Evolutionary conservation across 2,329 filamentous ascomycete species (phyloP).

Genomic region (Cytospora chrysosperma): DNA sequence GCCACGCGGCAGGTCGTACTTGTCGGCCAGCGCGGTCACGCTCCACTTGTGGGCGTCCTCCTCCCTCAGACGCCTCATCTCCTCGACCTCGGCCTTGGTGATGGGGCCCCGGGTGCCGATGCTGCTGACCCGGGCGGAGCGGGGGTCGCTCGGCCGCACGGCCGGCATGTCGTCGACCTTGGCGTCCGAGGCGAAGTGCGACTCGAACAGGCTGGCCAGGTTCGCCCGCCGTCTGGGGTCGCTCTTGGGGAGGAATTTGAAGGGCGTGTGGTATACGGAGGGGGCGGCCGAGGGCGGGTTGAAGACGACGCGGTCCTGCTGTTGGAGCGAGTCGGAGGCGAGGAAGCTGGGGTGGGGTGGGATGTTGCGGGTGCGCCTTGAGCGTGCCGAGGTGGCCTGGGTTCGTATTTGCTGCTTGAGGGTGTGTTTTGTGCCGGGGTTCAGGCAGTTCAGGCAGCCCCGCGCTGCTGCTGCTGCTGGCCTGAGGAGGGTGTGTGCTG

Average conservation of each 20-base stretch:
- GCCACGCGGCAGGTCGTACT: slow-evolving; percentile 54
- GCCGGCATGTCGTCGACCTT: slow-evolving; percentile 22
- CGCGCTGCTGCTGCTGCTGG: slow-evolving; percentile 15
- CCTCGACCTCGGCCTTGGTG: slow-evolving; percentile 53
- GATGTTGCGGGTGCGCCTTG: slow-evolving; percentile 58
- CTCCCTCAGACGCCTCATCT: slow-evolving; percentile 56
- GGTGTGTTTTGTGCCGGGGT: slow-evolving; percentile 7
- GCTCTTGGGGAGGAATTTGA: slow-evolving; percentile 60
- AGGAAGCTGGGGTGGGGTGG: slow-evolving; percentile 61
- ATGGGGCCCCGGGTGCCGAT: slow-evolving; percentile 47
- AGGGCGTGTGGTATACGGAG: slow-evolving; percentile 63
- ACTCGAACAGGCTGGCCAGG: slow-evolving; percentile 44
- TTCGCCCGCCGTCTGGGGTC: slow-evolving; percentile 55
- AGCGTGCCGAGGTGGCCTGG: slow-evolving; percentile 52
- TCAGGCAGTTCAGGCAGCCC: slow-evolving; percentile 20
- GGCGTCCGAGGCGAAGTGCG: slow-evolving; percentile 16
- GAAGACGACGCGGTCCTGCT: slow-evolving; percentile 46
- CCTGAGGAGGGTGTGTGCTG: slow-evolving; percentile 17
- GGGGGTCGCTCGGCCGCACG: slow-evolving; percentile 7
- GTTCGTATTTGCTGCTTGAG: slow-evolving; percentile 36
- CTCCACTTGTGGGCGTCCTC: slow-evolving; percentile 57
- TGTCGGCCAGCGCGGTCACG: slow-evolving; percentile 50
- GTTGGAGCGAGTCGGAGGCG: slow-evolving; percentile 32
- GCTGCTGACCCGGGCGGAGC: neutral
- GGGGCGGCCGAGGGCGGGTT: slow-evolving; percentile 48